phyloP scores from a whole-genome alignment of 176 grass and related monocot species.

The Zoysia pacifica region DNA sequence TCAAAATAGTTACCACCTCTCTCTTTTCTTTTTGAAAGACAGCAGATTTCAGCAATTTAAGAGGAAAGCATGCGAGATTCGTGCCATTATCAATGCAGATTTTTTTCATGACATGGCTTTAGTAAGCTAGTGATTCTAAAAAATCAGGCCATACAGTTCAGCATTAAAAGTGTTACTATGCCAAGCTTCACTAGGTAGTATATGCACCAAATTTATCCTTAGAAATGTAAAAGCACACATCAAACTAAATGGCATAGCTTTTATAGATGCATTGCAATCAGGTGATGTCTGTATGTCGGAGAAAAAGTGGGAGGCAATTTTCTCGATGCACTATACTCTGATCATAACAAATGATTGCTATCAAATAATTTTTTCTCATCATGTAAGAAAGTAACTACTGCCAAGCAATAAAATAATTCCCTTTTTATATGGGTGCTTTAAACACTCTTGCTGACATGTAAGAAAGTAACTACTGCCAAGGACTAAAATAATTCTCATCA shows the following conservation, averaged over 20 bases:
- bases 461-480: no score
- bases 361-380: background rate
- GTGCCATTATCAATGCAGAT: background rate
- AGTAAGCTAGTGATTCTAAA: background rate
- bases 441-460: no score
- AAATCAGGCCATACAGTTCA: slow-evolving; percentile 12
- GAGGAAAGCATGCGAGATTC: no score
- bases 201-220: background rate
- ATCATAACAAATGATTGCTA: background rate
- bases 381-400: background rate
- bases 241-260: background rate
- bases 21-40: no score
- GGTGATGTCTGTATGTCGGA: background rate
- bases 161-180: background rate
- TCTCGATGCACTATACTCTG: background rate
- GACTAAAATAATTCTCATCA: no score
- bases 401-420: background rate
- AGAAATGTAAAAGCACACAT: slow-evolving; percentile 1
- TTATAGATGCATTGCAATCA: background rate
- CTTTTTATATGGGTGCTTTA: no score
- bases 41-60: no score
- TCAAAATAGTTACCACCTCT: no score
- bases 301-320: background rate
- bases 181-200: background rate
- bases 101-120: background rate